Percentiles rank a stretch among this genome's conserved stretches.
Evolutionary conservation across 306 rosid genomes (phyloP).

Genomic region (Castanea sativa): DNA sequence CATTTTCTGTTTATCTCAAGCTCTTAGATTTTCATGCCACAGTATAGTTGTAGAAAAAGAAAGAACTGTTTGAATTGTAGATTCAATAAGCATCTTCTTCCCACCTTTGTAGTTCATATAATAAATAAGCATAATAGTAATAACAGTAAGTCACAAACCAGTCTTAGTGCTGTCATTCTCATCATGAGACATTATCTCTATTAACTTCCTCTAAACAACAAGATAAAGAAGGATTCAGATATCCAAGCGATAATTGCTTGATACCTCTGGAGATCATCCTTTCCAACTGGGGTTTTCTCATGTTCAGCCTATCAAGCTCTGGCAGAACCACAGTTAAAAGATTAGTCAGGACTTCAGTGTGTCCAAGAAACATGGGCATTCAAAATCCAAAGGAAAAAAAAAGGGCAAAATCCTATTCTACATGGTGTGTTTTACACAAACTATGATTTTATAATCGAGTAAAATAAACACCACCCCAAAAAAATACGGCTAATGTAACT

Average conservation of each 20-base stretch:
- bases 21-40: neutral
- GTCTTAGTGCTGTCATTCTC: no score
- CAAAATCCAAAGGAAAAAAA: neutral
- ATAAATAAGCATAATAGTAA: no score
- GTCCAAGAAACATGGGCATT: neutral
- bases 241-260: neutral
- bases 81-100: neutral
- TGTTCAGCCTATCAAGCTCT: neutral
- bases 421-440: no score
- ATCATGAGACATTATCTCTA: neutral
- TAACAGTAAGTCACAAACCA: no score
- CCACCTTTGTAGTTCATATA: no score
- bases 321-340: neutral
- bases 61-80: no score
- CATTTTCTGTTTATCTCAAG: neutral
- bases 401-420: no score
- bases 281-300: neutral
- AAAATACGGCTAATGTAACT: no score
- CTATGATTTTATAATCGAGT: no score
- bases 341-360: no score
- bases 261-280: neutral
- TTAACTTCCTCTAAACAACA: neutral
- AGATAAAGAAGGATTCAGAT: neutral
- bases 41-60: neutral
- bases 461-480: no score